phyloP scores from a whole-genome alignment of 1,139 yeast species.

The Hyphopichia buzzinii region DNA sequence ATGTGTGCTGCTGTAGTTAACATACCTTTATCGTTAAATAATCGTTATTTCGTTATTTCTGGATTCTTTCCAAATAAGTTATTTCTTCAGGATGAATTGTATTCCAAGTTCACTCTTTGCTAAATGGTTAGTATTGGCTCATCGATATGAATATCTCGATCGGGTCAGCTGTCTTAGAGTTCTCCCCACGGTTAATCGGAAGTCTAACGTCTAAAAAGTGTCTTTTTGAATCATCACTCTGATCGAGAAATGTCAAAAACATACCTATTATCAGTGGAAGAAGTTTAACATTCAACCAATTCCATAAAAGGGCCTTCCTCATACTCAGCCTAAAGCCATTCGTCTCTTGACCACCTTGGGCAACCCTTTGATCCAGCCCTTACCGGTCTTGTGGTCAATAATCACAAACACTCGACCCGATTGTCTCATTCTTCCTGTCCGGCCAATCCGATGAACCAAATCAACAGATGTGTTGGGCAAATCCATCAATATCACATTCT shows the following conservation, averaged over 20 bases:
- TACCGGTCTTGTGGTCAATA: constrained; percentile 59
- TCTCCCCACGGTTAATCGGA: constrained; percentile 26
- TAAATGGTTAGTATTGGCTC: background rate
- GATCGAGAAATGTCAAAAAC: constrained; percentile 1
- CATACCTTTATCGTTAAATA: background rate
- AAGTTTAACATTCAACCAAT: constrained; percentile 14
- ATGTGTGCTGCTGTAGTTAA: background rate
- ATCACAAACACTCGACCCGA: constrained; percentile 84
- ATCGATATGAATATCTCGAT: constrained; percentile 2
- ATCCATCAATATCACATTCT: constrained; percentile 82
- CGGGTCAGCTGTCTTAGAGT: constrained; percentile 23
- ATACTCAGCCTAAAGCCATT: constrained; percentile 31
- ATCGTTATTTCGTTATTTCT: background rate
- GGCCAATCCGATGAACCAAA: constrained; percentile 85
- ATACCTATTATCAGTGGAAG: constrained; percentile 1
- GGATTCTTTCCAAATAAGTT: too few species aligned
- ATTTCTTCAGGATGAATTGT: too few species aligned
- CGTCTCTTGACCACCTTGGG: constrained; percentile 67
- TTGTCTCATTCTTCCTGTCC: constrained; percentile 92
- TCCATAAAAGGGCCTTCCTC: background rate
- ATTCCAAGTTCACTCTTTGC: too few species aligned
- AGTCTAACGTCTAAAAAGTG: constrained; percentile 30
- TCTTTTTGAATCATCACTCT: constrained; percentile 28
- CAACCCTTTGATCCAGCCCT: constrained; percentile 82
- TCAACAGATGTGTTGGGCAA: constrained; percentile 84